Evolutionary conservation across 495 filamentous ascomycete genomes (phyloP), one percentile per base, ranked within the genome.

Genomic region (Talaromyces thailandensis): DNA sequence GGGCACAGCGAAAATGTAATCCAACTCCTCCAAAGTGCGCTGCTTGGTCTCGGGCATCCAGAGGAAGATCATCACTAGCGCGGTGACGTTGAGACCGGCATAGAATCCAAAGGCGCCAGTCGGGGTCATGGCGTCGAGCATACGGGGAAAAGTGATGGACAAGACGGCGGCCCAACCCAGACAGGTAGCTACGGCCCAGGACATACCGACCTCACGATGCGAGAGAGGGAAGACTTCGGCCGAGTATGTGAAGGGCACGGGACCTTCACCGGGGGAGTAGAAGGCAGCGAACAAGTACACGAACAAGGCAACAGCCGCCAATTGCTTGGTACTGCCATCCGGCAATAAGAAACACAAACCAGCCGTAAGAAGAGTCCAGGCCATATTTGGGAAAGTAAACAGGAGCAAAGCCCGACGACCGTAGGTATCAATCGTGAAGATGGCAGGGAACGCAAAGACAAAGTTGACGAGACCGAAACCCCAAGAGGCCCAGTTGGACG

Each of bases 11-110:
- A 91, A 95, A 60, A 95, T 84, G 68, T 92, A 91, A 73, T 95
- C 90, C 40, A 95, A 77, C 69, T 95, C 91, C 72, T 95, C 90
- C 12, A 93, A 82, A 4, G 88, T 90, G 31, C 83, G 80, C 68
- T 90, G 88, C 71, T 92, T 92, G 0, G 89, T 92, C 73, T 92
- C 89, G 9, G 87, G 88, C 6, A 93, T 79, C 73, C 81, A 90
- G 57, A 91, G 76, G 71, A 91, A 88, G 64, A 92, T 88, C 75
- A 89, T 79, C 28, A 85, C 65, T 21, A 91, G 78, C 9, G 87
- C 90, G 28, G 84, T 73, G 14, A 90, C 69, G 65, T 92, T 92
- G 62, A 90, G 79, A 11, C 72, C 85, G 40, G 86, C 88, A 64
- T 87, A 88, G 67, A 86, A 84, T 48, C 75, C 75, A 48, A 88